Evolutionary conservation across 805 yeast genomes (phyloP).

Genomic region (Suhomyces tanzawaensis): DNA sequence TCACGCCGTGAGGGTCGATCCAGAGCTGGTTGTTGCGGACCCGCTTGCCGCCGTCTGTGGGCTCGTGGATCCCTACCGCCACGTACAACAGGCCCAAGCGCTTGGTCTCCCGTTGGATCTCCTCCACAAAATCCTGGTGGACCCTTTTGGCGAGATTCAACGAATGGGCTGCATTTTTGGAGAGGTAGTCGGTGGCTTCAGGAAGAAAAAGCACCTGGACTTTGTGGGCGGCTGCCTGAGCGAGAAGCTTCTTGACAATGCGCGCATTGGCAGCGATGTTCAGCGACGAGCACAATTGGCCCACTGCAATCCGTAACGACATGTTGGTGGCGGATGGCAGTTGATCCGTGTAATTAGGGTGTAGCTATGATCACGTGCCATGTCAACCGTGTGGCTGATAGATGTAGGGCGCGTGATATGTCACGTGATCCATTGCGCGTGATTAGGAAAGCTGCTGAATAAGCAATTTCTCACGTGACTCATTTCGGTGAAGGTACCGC

Average conservation of each 20-base stretch:
- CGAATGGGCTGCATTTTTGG: slow-evolving; percentile 67
- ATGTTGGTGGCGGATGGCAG: neutral
- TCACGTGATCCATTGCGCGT: too few species aligned
- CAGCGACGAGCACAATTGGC: slow-evolving; percentile 78
- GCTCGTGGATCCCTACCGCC: slow-evolving; percentile 88
- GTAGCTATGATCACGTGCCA: too few species aligned
- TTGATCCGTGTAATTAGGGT: neutral
- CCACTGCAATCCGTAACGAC: slow-evolving; percentile 58
- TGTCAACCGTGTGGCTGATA: too few species aligned
- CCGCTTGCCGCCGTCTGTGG: slow-evolving; percentile 34
- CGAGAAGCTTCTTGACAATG: slow-evolving; percentile 57
- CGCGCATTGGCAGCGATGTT: slow-evolving; percentile 57
- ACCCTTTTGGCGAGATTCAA: slow-evolving; percentile 49
- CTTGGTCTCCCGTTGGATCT: slow-evolving; percentile 46
- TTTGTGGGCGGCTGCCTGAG: slow-evolving; percentile 57
- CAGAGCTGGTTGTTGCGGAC: slow-evolving; percentile 68
- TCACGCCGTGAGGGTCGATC: slow-evolving; percentile 62
- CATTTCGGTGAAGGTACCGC: too few species aligned
- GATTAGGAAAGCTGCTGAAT: too few species aligned
- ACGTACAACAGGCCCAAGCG: slow-evolving; percentile 51
- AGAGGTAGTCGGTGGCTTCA: slow-evolving; percentile 89
- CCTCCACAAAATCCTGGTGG: slow-evolving; percentile 38
- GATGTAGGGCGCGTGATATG: too few species aligned
- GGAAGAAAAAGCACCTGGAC: slow-evolving; percentile 80
- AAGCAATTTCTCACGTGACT: too few species aligned